These are phyloP conservation scores for Rhizoclosmatium globosum DNA, from an alignment of 192 early-diverging fungal genomes.

Conservation along the genomic window DNA sequence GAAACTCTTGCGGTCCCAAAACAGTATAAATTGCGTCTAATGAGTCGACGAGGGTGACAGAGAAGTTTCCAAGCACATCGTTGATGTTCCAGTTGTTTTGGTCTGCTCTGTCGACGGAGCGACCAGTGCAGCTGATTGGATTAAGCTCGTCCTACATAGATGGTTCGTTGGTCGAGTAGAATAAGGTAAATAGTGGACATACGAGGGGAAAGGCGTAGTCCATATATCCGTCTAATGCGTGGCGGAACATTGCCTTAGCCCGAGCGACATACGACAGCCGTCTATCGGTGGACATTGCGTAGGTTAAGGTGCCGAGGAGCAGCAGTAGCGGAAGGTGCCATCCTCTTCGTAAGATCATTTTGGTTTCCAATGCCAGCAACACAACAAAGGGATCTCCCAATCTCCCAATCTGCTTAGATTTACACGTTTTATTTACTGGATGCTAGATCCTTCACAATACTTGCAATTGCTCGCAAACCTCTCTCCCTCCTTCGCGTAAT, in stretches of 20 bases:
- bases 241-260: slow-evolving; percentile 56
- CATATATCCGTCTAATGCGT: slow-evolving; percentile 80
- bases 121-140: slow-evolving; percentile 82
- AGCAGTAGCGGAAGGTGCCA: not conserved
- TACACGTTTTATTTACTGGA: no score
- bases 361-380: no score
- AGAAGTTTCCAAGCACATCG: slow-evolving; percentile 95
- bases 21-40: slow-evolving; percentile 87
- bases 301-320: not conserved
- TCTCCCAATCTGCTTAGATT: no score
- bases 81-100: slow-evolving; percentile 77
- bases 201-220: slow-evolving; percentile 79
- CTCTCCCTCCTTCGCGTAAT: not conserved
- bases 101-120: slow-evolving; percentile 72
- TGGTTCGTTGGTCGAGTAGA: not conserved
- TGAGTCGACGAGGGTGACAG: slow-evolving; percentile 91
- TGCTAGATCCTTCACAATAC: not conserved
- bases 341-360: not conserved
- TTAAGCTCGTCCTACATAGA: slow-evolving; percentile 81
- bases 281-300: not conserved
- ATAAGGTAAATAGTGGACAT: not conserved
- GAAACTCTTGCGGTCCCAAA: slow-evolving; percentile 71
- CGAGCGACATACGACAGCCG: slow-evolving; percentile 30
- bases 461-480: slow-evolving; percentile 5
- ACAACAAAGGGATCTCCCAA: no score